These are phyloP conservation scores for Penicillium cataractarum DNA, from an alignment of 495 filamentous ascomycete species.

Conservation along the genomic window DNA sequence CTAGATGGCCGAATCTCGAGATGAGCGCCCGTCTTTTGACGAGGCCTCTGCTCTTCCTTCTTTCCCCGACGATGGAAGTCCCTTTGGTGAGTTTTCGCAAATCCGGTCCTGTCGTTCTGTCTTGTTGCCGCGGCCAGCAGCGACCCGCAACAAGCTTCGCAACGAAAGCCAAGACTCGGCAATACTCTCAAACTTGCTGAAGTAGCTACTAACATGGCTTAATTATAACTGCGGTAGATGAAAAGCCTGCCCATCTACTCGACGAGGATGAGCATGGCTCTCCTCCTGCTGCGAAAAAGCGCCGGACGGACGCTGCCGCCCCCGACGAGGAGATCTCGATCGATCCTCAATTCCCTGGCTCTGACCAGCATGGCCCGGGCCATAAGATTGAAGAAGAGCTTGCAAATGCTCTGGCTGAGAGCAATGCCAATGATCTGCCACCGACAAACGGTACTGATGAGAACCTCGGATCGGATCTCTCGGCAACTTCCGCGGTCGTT, in stretches of 20 bases:
- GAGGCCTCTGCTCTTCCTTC: constrained; percentile 36
- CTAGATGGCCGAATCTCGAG: constrained; percentile 43
- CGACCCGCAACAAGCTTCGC: neutral
- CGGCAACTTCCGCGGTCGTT: constrained; percentile 18
- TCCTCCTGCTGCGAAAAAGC: constrained; percentile 48
- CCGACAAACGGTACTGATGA: constrained; percentile 20
- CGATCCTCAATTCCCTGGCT: constrained; percentile 17
- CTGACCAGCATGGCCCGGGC: constrained; percentile 34
- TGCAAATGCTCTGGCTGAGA: constrained; percentile 41
- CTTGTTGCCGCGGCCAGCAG: constrained; percentile 4
- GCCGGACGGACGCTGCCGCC: constrained; percentile 41
- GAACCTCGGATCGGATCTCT: constrained; percentile 21
- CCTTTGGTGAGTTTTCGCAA: constrained; percentile 41
- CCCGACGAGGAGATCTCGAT: constrained; percentile 30
- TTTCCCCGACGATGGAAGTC: constrained; percentile 34
- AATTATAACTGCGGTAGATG: constrained; percentile 15
- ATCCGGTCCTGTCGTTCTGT: constrained; percentile 7
- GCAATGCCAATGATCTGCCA: constrained; percentile 36
- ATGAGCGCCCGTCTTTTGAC: constrained; percentile 35
- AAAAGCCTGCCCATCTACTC: constrained; percentile 38
- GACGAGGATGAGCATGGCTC: constrained; percentile 42
- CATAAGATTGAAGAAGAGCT: constrained; percentile 49
- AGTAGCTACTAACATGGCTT: constrained; percentile 5
- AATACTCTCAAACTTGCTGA: neutral
- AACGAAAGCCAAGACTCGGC: neutral